Evolutionary conservation across 2,329 filamentous ascomycete genomes (phyloP).

Genomic region (Hortaea sp.): DNA sequence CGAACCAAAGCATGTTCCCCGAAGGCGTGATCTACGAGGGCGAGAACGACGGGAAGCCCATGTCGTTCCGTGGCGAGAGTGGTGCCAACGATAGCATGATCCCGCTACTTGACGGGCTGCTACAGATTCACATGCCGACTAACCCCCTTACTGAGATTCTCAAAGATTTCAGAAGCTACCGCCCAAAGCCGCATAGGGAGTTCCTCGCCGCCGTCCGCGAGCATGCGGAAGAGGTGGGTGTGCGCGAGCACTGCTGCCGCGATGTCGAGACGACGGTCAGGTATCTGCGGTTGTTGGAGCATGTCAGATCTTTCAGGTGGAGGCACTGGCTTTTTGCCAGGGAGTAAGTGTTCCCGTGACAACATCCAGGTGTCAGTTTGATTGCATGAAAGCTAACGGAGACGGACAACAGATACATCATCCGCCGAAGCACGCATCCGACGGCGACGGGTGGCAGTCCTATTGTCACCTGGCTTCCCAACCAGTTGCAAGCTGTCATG

Average conservation of each 20-base stretch:
- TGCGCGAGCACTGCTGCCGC: constrained; percentile 46
- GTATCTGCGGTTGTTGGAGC: constrained; percentile 49
- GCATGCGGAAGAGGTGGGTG: constrained; percentile 39
- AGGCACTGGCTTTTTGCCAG: constrained; percentile 77
- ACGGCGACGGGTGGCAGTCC: constrained; percentile 72
- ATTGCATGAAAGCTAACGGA: background rate
- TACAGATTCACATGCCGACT: constrained; percentile 76
- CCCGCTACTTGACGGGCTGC: constrained; percentile 77
- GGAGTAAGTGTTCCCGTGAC: constrained; percentile 32
- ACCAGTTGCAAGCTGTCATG: constrained; percentile 67
- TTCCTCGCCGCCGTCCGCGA: constrained; percentile 65
- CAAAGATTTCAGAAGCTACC: constrained; percentile 77
- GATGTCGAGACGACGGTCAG: constrained; percentile 28
- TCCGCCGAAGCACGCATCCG: constrained; percentile 66
- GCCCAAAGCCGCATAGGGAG: constrained; percentile 77
- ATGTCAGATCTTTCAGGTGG: constrained; percentile 74
- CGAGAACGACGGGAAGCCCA: constrained; percentile 43
- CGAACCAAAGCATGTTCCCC: constrained; percentile 87
- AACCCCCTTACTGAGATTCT: constrained; percentile 85
- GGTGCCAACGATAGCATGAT: constrained; percentile 91
- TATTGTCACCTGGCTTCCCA: constrained; percentile 76
- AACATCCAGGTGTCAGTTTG: background rate
- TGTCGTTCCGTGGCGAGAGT: constrained; percentile 79
- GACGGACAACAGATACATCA: constrained; percentile 50
- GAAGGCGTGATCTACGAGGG: constrained; percentile 84